A percentile compares a stretch with the other conserved stretches of the same genome.
Conservation (phyloP, 1,139 yeast species). For the Blastobotrys arbuscula region DNA sequence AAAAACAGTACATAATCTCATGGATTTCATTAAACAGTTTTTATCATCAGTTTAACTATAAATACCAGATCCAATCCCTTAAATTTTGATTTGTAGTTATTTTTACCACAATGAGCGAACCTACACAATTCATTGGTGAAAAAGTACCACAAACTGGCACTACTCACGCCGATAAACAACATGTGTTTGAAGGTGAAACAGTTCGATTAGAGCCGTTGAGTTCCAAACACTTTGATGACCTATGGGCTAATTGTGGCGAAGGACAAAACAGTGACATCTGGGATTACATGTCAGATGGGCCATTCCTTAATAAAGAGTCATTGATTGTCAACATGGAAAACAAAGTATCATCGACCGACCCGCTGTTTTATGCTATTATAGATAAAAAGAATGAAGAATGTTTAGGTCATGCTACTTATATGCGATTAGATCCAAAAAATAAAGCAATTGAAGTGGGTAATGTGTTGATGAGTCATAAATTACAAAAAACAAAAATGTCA, state of each 20-base stretch:
- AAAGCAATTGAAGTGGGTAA: constrained; percentile 31
- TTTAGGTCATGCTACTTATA: constrained; percentile 28
- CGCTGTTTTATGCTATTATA: constrained; percentile 25
- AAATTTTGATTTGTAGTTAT: too few relatives aligned
- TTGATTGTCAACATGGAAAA: constrained; percentile 10
- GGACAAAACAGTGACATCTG: constrained; percentile 16
- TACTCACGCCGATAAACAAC: neutral
- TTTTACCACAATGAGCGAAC: neutral
- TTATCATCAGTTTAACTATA: too few relatives aligned
- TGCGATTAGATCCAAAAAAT: constrained; percentile 26
- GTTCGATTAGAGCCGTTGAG: constrained; percentile 18
- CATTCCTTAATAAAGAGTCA: constrained; percentile 15
- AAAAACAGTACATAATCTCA: neutral
- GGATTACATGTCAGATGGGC: constrained; percentile 23
- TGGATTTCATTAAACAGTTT: neutral
- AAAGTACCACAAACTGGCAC: neutral
- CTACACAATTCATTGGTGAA: neutral
- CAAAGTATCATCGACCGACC: constrained; percentile 13
- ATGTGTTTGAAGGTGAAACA: neutral
- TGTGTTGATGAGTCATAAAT: constrained; percentile 25
- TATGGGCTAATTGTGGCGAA: constrained; percentile 16
- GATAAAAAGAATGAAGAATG: constrained; percentile 16
- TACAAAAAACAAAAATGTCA: constrained; percentile 29
- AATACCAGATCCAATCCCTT: too few relatives aligned
- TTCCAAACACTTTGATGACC: constrained; percentile 16